These are phyloP conservation scores for Astragalus membranaceus DNA, from an alignment of 306 rosid species.

Conservation along the genomic window DNA sequence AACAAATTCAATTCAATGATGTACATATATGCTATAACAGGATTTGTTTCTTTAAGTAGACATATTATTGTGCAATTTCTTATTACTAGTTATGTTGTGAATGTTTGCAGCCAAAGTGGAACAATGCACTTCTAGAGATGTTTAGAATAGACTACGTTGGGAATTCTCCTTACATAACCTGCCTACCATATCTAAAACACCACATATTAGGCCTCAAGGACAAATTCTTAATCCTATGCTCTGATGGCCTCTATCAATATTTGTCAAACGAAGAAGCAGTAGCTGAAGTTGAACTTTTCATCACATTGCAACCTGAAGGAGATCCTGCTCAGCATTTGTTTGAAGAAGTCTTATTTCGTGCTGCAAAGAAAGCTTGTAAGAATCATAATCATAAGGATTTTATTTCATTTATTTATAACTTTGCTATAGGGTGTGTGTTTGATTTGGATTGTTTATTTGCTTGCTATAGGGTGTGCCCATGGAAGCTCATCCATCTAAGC, in stretches of 20 bases:
- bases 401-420: background rate
- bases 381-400: background rate
- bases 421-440: too few relatives aligned
- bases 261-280: slow-evolving; percentile 94
- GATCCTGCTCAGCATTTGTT: slow-evolving; percentile 97
- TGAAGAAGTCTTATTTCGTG: slow-evolving; percentile 89
- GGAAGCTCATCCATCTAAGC: slow-evolving; percentile 90
- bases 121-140: slow-evolving; percentile 83
- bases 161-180: slow-evolving; percentile 74
- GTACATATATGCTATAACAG: too few relatives aligned
- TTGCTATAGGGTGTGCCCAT: slow-evolving; percentile 53
- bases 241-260: slow-evolving; percentile 95
- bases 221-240: slow-evolving; percentile 79
- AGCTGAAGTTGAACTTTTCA: slow-evolving; percentile 89
- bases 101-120: slow-evolving; percentile 89
- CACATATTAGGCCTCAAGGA: slow-evolving; percentile 87
- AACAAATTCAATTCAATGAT: too few relatives aligned
- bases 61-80: too few relatives aligned
- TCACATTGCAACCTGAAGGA: slow-evolving; percentile 90
- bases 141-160: slow-evolving; percentile 92
- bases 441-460: slow-evolving; percentile 8
- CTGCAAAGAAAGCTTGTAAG: slow-evolving; percentile 90
- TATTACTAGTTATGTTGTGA: too few relatives aligned
- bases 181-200: slow-evolving; percentile 78
- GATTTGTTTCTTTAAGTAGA: too few relatives aligned